Conservation (phyloP, 495 filamentous ascomycete genomes). For the Xylaria nigripes region DNA sequence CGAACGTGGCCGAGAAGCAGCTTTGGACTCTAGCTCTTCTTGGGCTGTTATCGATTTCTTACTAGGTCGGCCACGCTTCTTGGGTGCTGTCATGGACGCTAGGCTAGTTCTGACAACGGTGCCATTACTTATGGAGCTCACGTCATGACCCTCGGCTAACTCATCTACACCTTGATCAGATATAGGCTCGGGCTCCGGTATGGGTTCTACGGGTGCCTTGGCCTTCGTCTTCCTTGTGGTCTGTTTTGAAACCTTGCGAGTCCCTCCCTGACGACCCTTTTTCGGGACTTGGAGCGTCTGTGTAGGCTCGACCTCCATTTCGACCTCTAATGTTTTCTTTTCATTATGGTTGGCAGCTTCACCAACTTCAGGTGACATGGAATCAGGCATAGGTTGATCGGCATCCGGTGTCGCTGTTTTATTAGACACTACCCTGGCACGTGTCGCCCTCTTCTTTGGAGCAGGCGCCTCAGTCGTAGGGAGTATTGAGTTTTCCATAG, state of each 20-base stretch:
- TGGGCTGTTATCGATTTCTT: constrained; percentile 34
- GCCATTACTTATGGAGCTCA: constrained; percentile 34
- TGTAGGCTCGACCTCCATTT: constrained; percentile 28
- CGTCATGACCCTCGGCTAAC: constrained; percentile 28
- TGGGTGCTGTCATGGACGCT: constrained; percentile 23
- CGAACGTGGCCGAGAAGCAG: not conserved
- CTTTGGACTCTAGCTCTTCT: not conserved
- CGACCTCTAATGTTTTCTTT: constrained; percentile 36
- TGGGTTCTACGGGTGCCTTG: constrained; percentile 25
- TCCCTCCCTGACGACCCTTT: constrained; percentile 37
- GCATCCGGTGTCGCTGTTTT: constrained; percentile 21
- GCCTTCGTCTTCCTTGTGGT: constrained; percentile 37
- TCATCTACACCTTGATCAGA: constrained; percentile 28
- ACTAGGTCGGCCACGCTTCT: constrained; percentile 38
- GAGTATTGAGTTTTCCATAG: constrained; percentile 38
- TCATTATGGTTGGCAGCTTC: constrained; percentile 41
- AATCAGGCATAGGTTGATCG: constrained; percentile 40
- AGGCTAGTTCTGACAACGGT: constrained; percentile 38
- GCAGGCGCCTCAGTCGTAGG: constrained; percentile 45
- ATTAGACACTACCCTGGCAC: constrained; percentile 28
- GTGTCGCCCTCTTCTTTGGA: constrained; percentile 58
- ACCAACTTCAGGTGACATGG: constrained; percentile 30
- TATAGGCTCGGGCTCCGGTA: constrained; percentile 23
- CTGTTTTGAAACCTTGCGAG: constrained; percentile 38
- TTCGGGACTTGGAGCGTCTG: constrained; percentile 31